Percentiles rank a stretch among this genome's conserved stretches.
Evolutionary conservation across 1,284 basidiomycete genomes (phyloP).

Genomic region (Melampsora larici-populina): DNA sequence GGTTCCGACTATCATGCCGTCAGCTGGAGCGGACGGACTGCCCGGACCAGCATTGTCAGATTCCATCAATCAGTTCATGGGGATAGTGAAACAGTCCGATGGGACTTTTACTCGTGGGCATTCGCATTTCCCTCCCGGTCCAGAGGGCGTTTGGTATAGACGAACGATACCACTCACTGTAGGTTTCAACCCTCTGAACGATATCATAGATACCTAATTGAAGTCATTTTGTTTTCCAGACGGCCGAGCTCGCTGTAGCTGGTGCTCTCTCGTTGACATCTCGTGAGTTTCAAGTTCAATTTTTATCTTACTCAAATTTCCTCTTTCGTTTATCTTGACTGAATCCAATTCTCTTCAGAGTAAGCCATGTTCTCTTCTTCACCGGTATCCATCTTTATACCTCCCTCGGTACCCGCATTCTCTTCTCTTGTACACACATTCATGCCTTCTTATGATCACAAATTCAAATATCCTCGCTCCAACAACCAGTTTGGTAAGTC

Average conservation of each 20-base stretch:
- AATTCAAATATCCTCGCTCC: neutral
- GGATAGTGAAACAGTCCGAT: neutral
- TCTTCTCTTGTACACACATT: neutral
- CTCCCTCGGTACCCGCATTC: neutral
- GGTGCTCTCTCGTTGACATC: neutral
- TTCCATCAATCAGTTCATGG: neutral
- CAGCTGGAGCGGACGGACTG: neutral
- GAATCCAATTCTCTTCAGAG: neutral
- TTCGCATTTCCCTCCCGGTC: neutral
- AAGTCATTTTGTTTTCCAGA: neutral
- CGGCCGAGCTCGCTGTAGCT: neutral
- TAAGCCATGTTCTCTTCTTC: neutral
- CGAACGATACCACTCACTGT: neutral
- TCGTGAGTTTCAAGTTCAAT: neutral
- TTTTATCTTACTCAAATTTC: neutral
- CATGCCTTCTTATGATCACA: neutral
- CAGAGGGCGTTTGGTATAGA: conserved; percentile 5
- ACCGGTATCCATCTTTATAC: neutral
- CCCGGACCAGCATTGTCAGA: neutral
- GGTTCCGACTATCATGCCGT: neutral
- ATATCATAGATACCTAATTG: neutral
- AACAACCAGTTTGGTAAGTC: neutral
- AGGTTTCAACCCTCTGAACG: neutral
- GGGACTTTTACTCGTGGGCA: neutral
- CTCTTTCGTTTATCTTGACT: neutral